These are phyloP conservation scores for Blastobotrys aristatus DNA, from an alignment of 1,139 yeast species.

Conservation along the genomic window DNA sequence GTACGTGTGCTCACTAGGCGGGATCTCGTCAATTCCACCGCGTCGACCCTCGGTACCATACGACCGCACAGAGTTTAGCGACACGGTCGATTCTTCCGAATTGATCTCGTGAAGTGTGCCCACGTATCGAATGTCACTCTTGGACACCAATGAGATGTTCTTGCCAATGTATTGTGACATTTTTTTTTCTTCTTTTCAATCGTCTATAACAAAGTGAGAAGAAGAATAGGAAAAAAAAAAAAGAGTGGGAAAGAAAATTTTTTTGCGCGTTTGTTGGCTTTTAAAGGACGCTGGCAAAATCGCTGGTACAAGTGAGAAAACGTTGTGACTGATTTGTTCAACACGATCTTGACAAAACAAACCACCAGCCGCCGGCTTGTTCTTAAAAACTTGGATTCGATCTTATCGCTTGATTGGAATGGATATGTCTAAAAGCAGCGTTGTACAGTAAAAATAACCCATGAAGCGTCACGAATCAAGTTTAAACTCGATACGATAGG, in stretches of 20 bases:
- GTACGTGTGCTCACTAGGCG: constrained; percentile 67
- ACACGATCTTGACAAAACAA: neutral
- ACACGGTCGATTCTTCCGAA: constrained; percentile 87
- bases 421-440: no score
- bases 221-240: constrained; percentile 1
- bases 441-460: no score
- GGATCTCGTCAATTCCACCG: constrained; percentile 64
- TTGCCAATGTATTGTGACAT: constrained; percentile 93
- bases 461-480: no score
- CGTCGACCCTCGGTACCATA: constrained; percentile 93
- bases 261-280: neutral
- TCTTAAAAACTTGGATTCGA: no score
- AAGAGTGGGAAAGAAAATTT: neutral
- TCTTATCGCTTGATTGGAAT: no score
- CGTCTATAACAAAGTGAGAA: neutral
- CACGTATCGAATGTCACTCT: constrained; percentile 81
- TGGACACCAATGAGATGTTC: constrained; percentile 82
- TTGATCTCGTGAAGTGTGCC: constrained; percentile 84
- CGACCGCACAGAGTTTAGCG: constrained; percentile 74
- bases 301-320: no score
- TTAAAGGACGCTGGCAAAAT: neutral
- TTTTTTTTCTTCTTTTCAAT: constrained; percentile 3
- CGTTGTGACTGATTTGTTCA: no score
- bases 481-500: no score
- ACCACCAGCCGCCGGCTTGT: no score